Base-by-base conservation (phyloP, 371 early-diverging fungal genomes). In the Saksenaea vasiformis region DNA sequence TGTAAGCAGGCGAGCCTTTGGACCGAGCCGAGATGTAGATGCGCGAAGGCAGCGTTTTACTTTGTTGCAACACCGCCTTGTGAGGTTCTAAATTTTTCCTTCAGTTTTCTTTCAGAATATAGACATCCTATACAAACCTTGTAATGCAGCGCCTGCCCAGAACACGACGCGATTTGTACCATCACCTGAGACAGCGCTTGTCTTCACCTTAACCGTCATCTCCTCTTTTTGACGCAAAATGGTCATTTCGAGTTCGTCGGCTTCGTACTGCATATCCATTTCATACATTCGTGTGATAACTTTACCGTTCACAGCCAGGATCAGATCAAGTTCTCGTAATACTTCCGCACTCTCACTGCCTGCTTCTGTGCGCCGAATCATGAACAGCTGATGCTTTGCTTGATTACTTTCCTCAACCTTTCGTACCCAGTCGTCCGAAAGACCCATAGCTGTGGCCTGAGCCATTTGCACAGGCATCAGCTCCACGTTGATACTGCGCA, bases 1-100 rank as follows among this genome's bases (percentile, higher is more conserved):
- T 89, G 59, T 87, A 90, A 7, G 91, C 88, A 2, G 95, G 95
- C 1, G 90, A 89, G 4, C 97, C 95, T 56, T 86, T 82, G 22
- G 87, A 72, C 10, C 91, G 77, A 28, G 82, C 87, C 7, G 88
- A 85, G 4, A 93, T 87, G 75, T 94, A 94, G 34, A 92, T 87
- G 8, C 84, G 79, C 11, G 87, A 87, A 3, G 93, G 93, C 28
- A 91, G 70, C 0, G 77, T 82, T 55, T 87, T 87, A 68, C 87
- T 87, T 71, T 93, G 95, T 67, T 90, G 91, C 36, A 90, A 72
- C 1, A 91, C 93, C 1, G 93, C 93, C 58, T 89, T 85, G 76
- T 94, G 93, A n/a, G 95, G 93, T 73, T 89, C 91, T 78, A 66
- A 56, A 24, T 3, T 37, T 22, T 39, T 36, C 38, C 31, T 24